Base-by-base conservation (phyloP, 495 filamentous ascomycete genomes). In the Aspergillus avenaceus region DNA sequence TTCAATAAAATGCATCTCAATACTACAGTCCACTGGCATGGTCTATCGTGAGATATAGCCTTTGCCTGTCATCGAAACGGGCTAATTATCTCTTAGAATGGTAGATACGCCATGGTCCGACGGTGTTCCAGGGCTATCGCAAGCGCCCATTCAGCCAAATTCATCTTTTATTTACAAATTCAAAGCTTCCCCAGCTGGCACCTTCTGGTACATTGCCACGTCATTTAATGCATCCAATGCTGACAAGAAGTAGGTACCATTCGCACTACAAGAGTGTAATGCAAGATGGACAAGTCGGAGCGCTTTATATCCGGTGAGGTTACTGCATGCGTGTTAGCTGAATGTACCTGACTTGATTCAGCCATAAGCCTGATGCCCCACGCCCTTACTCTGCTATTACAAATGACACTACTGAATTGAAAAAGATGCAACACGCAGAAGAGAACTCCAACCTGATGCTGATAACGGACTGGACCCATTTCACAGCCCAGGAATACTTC, bases 391-490 rank as follows among this genome's bases (percentile, higher is more conserved):
- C 13, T 38, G 13, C 72, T 27, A 80, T 84, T 43, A 56, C 71
- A 4, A 66, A 55, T 21, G 57, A 72, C 40, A 23, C 49, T 2
- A 45, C 42, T 4, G 63, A 72, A 2, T 52, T 81, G 1, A 34
- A 59, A 2, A 71, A 73, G 0, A 76, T 85, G 55, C 50, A 64
- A n/a, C 37, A 54, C 1, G 80, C 80, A 8, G 78, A 75, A 47
- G 41, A 51, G 1, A 62, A 69, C 18, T 65, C 74, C 0, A 54
- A 60, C 8, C 73, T 75, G 2, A 50, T 84, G 1, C 31, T 84
- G 24, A 41, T 84, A 5, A 76, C 78, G 6, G 82, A 85, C 54
- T 79, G 75, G 73, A 72, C 68, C 19, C 67, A 77, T 36, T 62
- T 74, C 28, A 79, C 74, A 0, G 79, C 79, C 0, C 56, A 70